Base-by-base conservation (phyloP, 305 asterid genomes). In the Withania somnifera region DNA sequence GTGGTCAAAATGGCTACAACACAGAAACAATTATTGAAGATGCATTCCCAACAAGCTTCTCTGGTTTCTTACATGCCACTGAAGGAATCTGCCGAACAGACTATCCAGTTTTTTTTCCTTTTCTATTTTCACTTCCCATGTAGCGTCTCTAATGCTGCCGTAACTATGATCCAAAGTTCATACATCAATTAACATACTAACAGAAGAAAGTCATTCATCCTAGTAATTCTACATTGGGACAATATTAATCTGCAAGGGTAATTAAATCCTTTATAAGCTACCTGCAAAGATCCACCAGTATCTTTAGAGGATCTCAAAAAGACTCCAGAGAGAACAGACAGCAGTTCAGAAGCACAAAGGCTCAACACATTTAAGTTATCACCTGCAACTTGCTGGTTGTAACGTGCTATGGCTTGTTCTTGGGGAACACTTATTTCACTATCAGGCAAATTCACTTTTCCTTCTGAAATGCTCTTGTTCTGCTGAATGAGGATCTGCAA, bases 401-500 rank as follows among this genome's bases (percentile, higher is more conserved):
- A 96, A 56, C 77, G 83, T 50, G 93, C 88, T 83, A 89, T 69
- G 78, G 94, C 95, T 73, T 85, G 90, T 80, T 89, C 86, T 87
- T 88, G 93, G 77, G 92, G 77, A 81, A 84, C 47, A 60, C 91
- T 83, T 79, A 77, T 47, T 81, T 91, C 95, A 42, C 32, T 68
- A 54, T 77, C 84, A 61, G 88, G 82, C 79, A 77, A 53, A 73
- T 83, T 86, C 69, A 85, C 88, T 26, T 83, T 87, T 71, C 93
- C 95, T 76, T 96, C 91, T 52, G 85, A 77, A 86, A 90, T 85
- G 73, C 80, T 84, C 89, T 89, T 87, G 84, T 96, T 96, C 87
- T 96, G 98, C 88, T 87, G 92, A 86, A 96, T 88, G 81, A 94
- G 97, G 73, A 88, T 91, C 86, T 93, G 97, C 91, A 96, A 80